phyloP scores from a whole-genome alignment of 306 rosid species.

The Sindora glabra region DNA sequence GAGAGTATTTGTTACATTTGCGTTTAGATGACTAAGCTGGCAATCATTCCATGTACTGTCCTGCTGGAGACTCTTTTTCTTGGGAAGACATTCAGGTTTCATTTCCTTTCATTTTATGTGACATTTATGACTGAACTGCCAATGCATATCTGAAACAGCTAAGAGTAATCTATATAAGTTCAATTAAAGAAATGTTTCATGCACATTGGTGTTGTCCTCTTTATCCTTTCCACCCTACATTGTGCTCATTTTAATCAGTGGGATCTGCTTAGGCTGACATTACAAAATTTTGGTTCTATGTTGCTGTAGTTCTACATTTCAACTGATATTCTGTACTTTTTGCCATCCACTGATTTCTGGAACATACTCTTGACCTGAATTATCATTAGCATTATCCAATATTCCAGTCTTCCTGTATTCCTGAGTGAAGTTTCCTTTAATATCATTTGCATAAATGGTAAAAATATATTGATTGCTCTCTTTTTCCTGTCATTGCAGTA shows the following conservation, averaged over 20 bases:
- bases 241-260: neutral
- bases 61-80: conserved; percentile 91
- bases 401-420: neutral
- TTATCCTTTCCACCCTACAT: neutral
- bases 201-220: neutral
- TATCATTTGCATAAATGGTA: conserved; percentile 2
- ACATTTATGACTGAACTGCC: conserved; percentile 6
- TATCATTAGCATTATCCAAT: neutral
- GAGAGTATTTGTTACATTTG: conserved; percentile 18
- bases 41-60: conserved; percentile 97
- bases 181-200: neutral
- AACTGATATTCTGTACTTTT: neutral
- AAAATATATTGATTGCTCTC: conserved; percentile 12
- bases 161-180: neutral
- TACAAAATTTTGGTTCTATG: neutral
- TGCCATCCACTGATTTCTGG: neutral
- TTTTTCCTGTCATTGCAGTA: conserved; percentile 49
- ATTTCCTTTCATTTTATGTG: conserved; percentile 2
- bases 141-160: neutral
- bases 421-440: neutral
- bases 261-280: neutral
- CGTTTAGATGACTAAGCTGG: conserved; percentile 93
- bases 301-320: neutral
- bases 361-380: neutral
- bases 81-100: conserved; percentile 83